Conservation (phyloP, 148 eudicot species). For the Pharnaceum exiguum region DNA sequence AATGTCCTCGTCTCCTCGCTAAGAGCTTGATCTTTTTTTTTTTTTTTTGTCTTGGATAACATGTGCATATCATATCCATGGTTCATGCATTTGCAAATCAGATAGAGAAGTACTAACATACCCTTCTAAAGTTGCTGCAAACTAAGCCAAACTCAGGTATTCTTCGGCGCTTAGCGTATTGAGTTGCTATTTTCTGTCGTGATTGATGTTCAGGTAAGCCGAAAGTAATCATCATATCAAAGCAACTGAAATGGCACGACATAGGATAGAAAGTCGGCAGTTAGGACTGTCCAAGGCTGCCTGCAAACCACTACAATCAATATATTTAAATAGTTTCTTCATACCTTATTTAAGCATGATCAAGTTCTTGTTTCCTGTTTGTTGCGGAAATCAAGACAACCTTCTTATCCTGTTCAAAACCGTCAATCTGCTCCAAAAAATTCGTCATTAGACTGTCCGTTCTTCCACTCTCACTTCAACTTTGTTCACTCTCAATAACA, state of each 20-base stretch:
- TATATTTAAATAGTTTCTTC: background rate
- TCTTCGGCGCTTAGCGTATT: slow-evolving; percentile 96
- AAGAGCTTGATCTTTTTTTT: no score
- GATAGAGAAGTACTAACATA: slow-evolving; percentile 25
- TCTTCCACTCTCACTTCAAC: no score
- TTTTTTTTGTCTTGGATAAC: no score
- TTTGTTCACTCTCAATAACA: no score
- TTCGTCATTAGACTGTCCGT: no score
- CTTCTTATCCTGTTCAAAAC: no score
- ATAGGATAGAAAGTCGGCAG: no score
- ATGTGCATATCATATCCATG: no score
- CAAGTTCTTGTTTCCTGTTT: background rate
- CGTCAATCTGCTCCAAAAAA: no score
- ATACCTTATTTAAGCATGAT: background rate
- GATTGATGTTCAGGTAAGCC: slow-evolving; percentile 76
- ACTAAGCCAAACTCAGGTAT: slow-evolving; percentile 53
- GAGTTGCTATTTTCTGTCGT: slow-evolving; percentile 83
- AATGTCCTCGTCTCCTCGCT: no score
- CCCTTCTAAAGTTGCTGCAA: slow-evolving; percentile 72
- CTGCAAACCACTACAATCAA: no score
- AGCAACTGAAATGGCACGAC: slow-evolving; percentile 49
- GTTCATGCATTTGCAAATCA: no score
- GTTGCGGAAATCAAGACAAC: background rate
- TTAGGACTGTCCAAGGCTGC: background rate
- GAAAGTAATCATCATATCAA: slow-evolving; percentile 77